Evolutionary conservation across 148 eudicot species (phyloP).

Genomic region (Fallopia convolvulus): DNA sequence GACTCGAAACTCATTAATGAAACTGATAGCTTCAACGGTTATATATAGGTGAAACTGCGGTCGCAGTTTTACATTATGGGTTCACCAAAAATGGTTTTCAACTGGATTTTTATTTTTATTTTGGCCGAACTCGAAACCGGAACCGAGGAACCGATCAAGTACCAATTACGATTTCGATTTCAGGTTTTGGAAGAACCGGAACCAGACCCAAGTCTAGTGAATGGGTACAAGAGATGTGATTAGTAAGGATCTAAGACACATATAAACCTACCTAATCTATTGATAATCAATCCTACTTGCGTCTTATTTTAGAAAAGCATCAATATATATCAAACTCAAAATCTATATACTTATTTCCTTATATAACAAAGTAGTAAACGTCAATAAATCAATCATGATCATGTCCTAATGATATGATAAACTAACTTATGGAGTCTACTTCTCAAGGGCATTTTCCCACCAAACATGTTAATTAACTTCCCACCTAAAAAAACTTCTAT

Average conservation of each 20-base stretch:
- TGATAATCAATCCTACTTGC: neutral
- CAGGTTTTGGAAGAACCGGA: too few species aligned
- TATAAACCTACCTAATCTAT: slow-evolving; percentile 5
- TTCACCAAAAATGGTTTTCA: too few species aligned
- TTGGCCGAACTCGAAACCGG: too few species aligned
- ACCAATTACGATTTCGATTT: too few species aligned
- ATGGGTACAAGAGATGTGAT: neutral
- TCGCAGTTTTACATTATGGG: too few species aligned
- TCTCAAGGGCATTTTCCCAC: neutral
- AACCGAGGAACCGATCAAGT: too few species aligned
- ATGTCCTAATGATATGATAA: neutral
- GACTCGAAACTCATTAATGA: too few species aligned
- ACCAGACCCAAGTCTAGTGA: neutral
- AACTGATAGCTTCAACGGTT: too few species aligned
- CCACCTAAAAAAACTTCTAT: neutral
- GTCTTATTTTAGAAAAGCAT: neutral
- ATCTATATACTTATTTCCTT: neutral
- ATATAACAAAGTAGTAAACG: neutral
- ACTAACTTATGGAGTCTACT: slow-evolving; percentile 1
- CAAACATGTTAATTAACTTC: neutral
- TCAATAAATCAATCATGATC: slow-evolving; percentile 1
- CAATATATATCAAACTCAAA: neutral
- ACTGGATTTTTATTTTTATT: too few species aligned
- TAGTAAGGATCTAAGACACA: neutral
- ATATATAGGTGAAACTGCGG: too few species aligned